phyloP scores from a whole-genome alignment of 169 alveolate species.

The Babesia divergens region DNA sequence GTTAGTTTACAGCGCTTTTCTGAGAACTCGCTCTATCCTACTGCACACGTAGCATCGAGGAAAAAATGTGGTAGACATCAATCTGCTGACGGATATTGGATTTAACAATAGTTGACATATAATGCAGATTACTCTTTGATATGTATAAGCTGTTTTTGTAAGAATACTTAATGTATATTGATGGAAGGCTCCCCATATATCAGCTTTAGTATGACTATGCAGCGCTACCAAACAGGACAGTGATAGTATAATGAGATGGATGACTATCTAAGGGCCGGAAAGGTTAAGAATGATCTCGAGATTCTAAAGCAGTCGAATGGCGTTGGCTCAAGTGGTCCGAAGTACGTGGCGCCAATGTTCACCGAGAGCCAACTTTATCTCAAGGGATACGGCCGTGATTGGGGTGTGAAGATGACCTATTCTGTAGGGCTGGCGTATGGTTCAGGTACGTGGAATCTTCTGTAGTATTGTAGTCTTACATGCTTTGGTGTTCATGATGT shows the following conservation, averaged over 20 bases:
- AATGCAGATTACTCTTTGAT: no score
- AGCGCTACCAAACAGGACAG: no score
- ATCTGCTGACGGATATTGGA: no score
- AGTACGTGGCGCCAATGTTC: conserved; percentile 52
- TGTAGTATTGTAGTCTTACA: neutral
- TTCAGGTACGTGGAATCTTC: conserved; percentile 68
- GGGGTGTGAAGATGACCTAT: conserved; percentile 85
- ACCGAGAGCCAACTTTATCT: conserved; percentile 68
- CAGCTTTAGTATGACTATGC: no score
- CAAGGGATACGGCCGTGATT: conserved; percentile 80
- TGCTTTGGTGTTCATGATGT: neutral
- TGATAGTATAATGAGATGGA: conserved; percentile 52
- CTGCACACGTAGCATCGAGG: no score
- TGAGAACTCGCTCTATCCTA: no score
- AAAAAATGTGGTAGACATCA: no score
- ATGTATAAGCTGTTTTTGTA: no score
- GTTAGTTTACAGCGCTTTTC: no score
- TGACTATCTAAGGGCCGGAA: conserved; percentile 71
- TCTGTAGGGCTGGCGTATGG: conserved; percentile 85
- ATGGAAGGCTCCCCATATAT: no score
- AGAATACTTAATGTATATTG: no score
- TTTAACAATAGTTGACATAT: no score
- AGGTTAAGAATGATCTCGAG: conserved; percentile 66
- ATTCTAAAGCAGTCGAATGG: conserved; percentile 59
- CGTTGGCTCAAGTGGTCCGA: conserved; percentile 50